Percentiles rank a stretch among this genome's conserved stretches.
Conservation (phyloP, 2,329 filamentous ascomycete genomes). For the Huntiella moniliformis region DNA sequence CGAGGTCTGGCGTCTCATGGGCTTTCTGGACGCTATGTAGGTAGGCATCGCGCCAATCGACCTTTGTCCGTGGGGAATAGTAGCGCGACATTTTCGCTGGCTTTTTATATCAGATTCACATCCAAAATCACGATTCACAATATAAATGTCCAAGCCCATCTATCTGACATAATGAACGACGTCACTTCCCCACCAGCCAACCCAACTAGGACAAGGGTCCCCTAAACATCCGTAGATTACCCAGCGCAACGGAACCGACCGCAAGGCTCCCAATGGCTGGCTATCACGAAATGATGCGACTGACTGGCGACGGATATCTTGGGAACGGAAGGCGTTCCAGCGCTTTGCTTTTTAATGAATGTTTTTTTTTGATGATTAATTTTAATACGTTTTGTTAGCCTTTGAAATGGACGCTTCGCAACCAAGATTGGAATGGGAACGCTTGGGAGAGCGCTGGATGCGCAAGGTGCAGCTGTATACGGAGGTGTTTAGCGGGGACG, state of each 20-base stretch:
- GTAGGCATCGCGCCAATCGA: conserved; percentile 66
- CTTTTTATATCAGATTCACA: too few species aligned
- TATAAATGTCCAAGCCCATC: too few species aligned
- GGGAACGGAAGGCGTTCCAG: too few species aligned
- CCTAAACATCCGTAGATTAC: conserved; percentile 1
- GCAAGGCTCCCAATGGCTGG: neutral
- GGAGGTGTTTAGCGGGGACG: conserved; percentile 75
- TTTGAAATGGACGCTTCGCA: conserved; percentile 35
- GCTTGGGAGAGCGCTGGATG: conserved; percentile 83
- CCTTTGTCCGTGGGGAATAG: neutral
- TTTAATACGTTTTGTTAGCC: neutral
- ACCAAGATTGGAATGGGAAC: conserved; percentile 83
- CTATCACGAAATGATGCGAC: too few species aligned
- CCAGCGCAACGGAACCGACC: neutral
- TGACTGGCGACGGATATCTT: too few species aligned
- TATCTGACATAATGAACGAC: neutral
- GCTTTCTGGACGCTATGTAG: conserved; percentile 55
- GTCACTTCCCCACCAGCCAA: neutral
- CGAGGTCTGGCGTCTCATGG: conserved; percentile 42
- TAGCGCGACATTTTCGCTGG: conserved; percentile 8
- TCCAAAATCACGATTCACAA: too few species aligned
- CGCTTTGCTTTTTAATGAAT: too few species aligned
- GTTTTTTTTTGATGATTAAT: neutral
- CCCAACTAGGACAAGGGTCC: too few species aligned
- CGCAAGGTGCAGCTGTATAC: conserved; percentile 89